Evolutionary conservation across 2,329 filamentous ascomycete genomes (phyloP).

Genomic region (Fusarium xyrophilum): DNA sequence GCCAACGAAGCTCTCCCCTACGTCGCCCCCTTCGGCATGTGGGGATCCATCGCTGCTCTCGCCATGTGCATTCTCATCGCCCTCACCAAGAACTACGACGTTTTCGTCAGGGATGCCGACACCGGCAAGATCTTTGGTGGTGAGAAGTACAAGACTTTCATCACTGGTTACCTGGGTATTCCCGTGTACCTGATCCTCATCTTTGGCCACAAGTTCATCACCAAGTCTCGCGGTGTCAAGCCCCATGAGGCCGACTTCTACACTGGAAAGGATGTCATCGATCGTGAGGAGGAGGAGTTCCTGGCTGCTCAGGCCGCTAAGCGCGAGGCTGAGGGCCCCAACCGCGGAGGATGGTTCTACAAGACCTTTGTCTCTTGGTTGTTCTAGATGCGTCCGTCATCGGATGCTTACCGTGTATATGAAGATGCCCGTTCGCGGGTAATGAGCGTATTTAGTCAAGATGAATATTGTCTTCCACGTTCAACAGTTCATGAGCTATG

Average conservation of each 20-base stretch:
- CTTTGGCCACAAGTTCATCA: constrained; percentile 69
- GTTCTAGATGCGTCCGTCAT: constrained; percentile 40
- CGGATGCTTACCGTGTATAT: constrained; percentile 2
- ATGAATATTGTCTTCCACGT: constrained; percentile 15
- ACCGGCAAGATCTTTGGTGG: constrained; percentile 46
- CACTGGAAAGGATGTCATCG: constrained; percentile 75
- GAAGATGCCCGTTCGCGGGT: neutral
- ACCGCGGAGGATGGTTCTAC: constrained; percentile 47
- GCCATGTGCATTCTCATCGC: constrained; percentile 75
- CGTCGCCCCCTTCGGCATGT: constrained; percentile 73
- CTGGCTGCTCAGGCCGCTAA: constrained; percentile 52
- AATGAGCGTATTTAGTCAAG: constrained; percentile 26
- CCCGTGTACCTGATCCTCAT: constrained; percentile 75
- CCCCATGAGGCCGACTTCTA: constrained; percentile 71
- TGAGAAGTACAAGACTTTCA: constrained; percentile 78
- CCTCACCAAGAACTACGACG: constrained; percentile 82
- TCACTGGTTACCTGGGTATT: constrained; percentile 79
- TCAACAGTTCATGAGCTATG: neutral
- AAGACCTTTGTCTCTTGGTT: constrained; percentile 49
- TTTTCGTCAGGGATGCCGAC: constrained; percentile 62
- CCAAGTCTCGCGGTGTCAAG: constrained; percentile 61
- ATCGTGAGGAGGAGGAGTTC: constrained; percentile 75
- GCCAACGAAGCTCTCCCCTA: constrained; percentile 65
- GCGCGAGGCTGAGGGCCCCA: constrained; percentile 33
- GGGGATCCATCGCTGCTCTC: constrained; percentile 72